Base-by-base conservation (phyloP, 148 eudicot genomes). In the Polygonum aviculare region DNA sequence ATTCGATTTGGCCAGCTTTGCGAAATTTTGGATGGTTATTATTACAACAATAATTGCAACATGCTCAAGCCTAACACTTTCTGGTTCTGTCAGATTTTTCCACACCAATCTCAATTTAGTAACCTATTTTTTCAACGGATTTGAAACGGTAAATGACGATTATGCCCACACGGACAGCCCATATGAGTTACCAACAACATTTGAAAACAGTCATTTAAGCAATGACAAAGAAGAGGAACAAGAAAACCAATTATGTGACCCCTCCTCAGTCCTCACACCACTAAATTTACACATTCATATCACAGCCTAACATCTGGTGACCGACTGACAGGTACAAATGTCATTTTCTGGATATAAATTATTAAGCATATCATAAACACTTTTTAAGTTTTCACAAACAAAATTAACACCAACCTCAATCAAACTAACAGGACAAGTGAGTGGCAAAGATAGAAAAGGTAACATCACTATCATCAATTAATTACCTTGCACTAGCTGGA, bases 401-500 rank as follows among this genome's bases (percentile, higher is more conserved):
- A 4, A 51, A n/a, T n/a, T 44, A 5, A 14, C 31, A 11, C 15
- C 67, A 60, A 60, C 11, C 26, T 60, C 36, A 52, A 52, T 52
- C 21, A 60, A 60, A 60, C 35, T 11, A 21, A 19, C 6, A 2
- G n/a, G 5, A 51, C 16, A 51, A 12, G n/a, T 15, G 55, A 51
- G 31, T 26, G n/a, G 55, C n/a, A 51, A 18, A 16, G 55, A 51
- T 51, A 51, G 55, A 67, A 5, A 6, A 9, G 39, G 33, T 18
- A 62, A 14, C 16, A 62, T 31, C 35, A 67, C n/a, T 65, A 35
- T 67, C 72, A 26, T 26, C 31, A 26, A 26, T 26, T 26, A 67
- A 67, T 67, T 67, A 67, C 72, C 72, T 67, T 67, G 72, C 72
- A 67, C 72, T 67, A 67, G 72, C 72, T 67, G 72, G 72, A 36